Evolutionary conservation across 1,284 basidiomycete species (phyloP).

Genomic region (Naganishia cerealis): DNA sequence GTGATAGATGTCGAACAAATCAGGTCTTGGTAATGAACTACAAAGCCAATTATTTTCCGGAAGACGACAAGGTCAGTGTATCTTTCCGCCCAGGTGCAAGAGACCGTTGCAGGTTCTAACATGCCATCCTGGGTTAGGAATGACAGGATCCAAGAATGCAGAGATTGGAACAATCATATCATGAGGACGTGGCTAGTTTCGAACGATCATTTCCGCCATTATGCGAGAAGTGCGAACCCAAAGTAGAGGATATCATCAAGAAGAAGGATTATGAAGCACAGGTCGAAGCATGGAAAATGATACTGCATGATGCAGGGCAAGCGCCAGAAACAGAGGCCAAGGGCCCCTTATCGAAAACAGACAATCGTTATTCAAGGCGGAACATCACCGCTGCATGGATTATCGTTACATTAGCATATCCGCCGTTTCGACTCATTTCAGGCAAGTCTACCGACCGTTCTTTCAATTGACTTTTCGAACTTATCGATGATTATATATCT

Average conservation of each 20-base stretch:
- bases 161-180: slow-evolving; percentile 17
- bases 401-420: background rate
- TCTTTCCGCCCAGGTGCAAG: background rate
- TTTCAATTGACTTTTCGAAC: background rate
- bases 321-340: background rate
- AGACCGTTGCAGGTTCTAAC: background rate
- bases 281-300: slow-evolving; percentile 20
- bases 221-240: slow-evolving; percentile 12
- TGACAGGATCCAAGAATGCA: slow-evolving; percentile 26
- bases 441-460: background rate
- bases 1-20: slow-evolving; percentile 25
- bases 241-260: slow-evolving; percentile 25
- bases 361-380: background rate
- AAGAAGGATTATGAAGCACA: slow-evolving; percentile 28
- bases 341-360: too few species aligned
- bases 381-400: background rate
- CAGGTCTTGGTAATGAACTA: slow-evolving; percentile 25
- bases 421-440: background rate
- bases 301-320: slow-evolving; percentile 1
- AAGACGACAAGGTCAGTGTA: slow-evolving; percentile 21
- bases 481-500: background rate
- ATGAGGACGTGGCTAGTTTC: slow-evolving; percentile 10
- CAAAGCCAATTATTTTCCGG: slow-evolving; percentile 27
- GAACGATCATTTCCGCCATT: slow-evolving; percentile 21
- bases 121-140: slow-evolving; percentile 9